Percentiles rank a stretch among this genome's conserved stretches.
Evolutionary conservation across 208 protist species (phyloP).

Genomic region (Trypanosoma lewisi): DNA sequence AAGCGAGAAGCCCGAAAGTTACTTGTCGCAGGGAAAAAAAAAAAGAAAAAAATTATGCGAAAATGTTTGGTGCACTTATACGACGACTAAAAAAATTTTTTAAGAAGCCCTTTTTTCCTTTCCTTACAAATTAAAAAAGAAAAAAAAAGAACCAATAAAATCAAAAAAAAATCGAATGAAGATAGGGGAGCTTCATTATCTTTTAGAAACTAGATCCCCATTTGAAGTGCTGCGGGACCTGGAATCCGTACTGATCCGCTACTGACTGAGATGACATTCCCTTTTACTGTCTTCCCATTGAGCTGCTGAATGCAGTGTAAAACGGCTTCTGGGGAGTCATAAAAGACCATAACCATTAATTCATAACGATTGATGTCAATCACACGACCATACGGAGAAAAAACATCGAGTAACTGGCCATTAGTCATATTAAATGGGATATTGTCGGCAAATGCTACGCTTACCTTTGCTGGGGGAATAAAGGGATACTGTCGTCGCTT

Average conservation of each 20-base stretch:
- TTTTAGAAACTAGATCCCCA: conserved; percentile 41
- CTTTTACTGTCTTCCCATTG: conserved; percentile 68
- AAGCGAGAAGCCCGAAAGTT: too few species aligned
- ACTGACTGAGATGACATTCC: conserved; percentile 77
- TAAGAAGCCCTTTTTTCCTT: not conserved
- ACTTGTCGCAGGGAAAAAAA: too few species aligned
- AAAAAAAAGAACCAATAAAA: too few species aligned
- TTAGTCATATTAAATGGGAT: conserved; percentile 84
- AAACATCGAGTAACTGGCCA: conserved; percentile 66
- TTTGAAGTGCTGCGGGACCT: conserved; percentile 44
- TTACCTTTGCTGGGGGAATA: conserved; percentile 54
- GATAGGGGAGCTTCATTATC: not conserved
- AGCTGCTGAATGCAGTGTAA: conserved; percentile 79
- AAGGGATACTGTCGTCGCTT: conserved; percentile 15
- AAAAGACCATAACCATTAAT: conserved; percentile 68
- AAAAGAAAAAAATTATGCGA: too few species aligned
- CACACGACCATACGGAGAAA: conserved; percentile 64
- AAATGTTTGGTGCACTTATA: not conserved
- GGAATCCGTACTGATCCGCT: conserved; percentile 81
- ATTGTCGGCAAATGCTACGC: conserved; percentile 77
- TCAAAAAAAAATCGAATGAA: too few species aligned
- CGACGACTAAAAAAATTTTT: not conserved
- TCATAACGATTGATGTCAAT: conserved; percentile 84
- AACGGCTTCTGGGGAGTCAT: conserved; percentile 75
- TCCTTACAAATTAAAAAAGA: too few species aligned